These are phyloP conservation scores for Pythium apleroticum DNA, from an alignment of 352 stramenopile species.

Conservation along the genomic window DNA sequence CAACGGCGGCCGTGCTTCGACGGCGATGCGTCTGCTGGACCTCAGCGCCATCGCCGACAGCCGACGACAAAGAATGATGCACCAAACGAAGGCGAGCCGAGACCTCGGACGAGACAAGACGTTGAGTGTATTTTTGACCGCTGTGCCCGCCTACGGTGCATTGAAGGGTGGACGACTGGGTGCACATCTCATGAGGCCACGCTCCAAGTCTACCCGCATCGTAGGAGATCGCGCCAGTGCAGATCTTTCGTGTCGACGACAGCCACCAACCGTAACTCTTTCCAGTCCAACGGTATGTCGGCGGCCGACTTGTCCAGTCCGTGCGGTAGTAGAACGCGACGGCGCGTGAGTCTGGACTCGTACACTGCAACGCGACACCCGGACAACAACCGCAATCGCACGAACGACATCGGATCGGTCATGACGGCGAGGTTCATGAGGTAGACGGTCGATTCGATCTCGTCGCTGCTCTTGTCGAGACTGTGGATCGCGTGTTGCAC, in stretches of 20 bases:
- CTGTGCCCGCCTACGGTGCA: too few species aligned
- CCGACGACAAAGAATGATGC: too few species aligned
- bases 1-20: too few species aligned
- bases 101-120: too few species aligned
- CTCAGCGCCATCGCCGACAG: too few species aligned
- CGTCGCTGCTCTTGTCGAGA: not conserved
- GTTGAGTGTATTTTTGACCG: too few species aligned
- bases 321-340: slow-evolving; percentile 12
- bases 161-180: too few species aligned
- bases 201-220: too few species aligned
- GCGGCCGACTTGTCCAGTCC: not conserved
- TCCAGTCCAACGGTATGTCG: slow-evolving; percentile 18
- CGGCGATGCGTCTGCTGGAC: too few species aligned
- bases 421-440: slow-evolving; percentile 25
- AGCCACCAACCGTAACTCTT: slow-evolving; percentile 3
- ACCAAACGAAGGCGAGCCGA: too few species aligned
- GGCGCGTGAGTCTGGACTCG: slow-evolving; percentile 10
- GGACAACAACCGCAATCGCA: not conserved
- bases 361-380: slow-evolving; percentile 11
- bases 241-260: slow-evolving; percentile 5
- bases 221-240: slow-evolving; percentile 9
- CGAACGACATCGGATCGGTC: slow-evolving; percentile 22
- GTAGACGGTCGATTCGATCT: slow-evolving; percentile 15
- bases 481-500: not conserved
- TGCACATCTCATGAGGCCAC: too few species aligned